Conservation (phyloP, 1,139 yeast genomes). For the Yamadazyma blattariae region DNA sequence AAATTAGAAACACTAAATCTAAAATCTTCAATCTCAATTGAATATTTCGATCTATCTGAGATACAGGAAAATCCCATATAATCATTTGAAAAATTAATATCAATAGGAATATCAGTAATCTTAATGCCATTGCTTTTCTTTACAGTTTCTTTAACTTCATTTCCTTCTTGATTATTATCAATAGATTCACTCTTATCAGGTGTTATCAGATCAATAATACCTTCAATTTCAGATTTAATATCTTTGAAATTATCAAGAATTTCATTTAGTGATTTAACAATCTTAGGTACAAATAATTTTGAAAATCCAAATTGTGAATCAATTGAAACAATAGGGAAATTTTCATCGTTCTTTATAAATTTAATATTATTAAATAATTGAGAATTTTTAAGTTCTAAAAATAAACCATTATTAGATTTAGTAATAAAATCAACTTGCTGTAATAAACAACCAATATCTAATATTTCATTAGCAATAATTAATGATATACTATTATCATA, state of each 20-base stretch:
- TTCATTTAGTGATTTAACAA: conserved; percentile 20
- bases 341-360: conserved; percentile 13
- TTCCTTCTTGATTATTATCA: too few relatives aligned
- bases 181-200: background rate
- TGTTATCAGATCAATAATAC: conserved; percentile 7
- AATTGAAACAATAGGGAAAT: conserved; percentile 16
- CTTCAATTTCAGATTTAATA: conserved; percentile 16
- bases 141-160: background rate
- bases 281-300: conserved; percentile 30
- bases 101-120: conserved; percentile 18
- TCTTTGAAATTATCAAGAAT: conserved; percentile 13
- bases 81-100: conserved; percentile 28
- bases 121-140: background rate
- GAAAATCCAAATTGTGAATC: conserved; percentile 31
- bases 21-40: conserved; percentile 25
- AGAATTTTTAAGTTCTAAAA: conserved; percentile 31
- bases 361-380: conserved; percentile 23
- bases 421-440: conserved; percentile 19
- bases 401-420: conserved; percentile 10
- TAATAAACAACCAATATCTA: conserved; percentile 18
- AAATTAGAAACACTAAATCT: conserved; percentile 22
- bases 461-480: conserved; percentile 13
- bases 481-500: conserved; percentile 18
- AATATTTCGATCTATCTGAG: conserved; percentile 28
- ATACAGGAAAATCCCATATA: conserved; percentile 36